phyloP scores from a whole-genome alignment of 1,139 yeast species.

The Hanseniaspora uvarum region DNA sequence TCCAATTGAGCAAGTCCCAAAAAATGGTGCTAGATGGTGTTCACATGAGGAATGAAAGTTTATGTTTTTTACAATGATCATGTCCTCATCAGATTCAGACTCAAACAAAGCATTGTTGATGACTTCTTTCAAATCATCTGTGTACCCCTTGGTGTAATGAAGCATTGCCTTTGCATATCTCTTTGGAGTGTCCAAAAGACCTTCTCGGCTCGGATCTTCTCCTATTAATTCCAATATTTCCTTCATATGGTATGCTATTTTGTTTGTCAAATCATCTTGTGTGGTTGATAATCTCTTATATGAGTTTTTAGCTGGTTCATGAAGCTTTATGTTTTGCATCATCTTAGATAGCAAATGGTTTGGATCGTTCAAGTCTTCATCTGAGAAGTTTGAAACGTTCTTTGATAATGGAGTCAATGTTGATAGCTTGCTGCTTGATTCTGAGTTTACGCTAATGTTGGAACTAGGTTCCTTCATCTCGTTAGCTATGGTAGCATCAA shows the following conservation, averaged over 20 bases:
- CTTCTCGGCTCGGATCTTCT: slow-evolving; percentile 82
- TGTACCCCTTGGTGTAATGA: slow-evolving; percentile 90
- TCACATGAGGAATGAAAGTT: slow-evolving; percentile 89
- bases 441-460: neutral
- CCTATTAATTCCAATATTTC: slow-evolving; percentile 79
- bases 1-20: slow-evolving; percentile 92
- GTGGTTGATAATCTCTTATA: slow-evolving; percentile 60
- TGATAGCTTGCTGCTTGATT: slow-evolving; percentile 7
- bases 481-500: neutral
- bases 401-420: slow-evolving; percentile 6
- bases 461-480: neutral
- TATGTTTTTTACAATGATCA: slow-evolving; percentile 94
- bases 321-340: neutral
- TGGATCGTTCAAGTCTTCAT: neutral
- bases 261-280: slow-evolving; percentile 46
- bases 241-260: slow-evolving; percentile 78
- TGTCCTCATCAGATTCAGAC: slow-evolving; percentile 88
- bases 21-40: slow-evolving; percentile 94
- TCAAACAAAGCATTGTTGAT: slow-evolving; percentile 92
- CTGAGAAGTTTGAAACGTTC: neutral
- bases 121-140: slow-evolving; percentile 70
- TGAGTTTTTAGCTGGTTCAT: slow-evolving; percentile 32
- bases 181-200: slow-evolving; percentile 86
- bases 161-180: slow-evolving; percentile 95
- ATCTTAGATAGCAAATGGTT: neutral